Evolutionary conservation across 2,329 filamentous ascomycete species (phyloP), one percentile per base, ranked within the genome.

Genomic region (Curvularia verruculosa): DNA sequence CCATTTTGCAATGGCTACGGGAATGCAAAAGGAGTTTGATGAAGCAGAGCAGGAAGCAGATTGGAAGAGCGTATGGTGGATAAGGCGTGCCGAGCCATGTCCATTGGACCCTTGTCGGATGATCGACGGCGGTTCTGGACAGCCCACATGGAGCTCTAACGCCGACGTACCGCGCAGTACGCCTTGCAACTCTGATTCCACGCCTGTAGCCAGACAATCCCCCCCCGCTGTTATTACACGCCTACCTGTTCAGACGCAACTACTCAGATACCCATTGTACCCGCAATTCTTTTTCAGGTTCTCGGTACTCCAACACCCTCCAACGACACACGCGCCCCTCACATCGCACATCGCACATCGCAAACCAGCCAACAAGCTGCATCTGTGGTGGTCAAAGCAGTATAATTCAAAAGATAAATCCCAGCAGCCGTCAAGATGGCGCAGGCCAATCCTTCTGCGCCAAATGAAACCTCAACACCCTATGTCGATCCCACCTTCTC

Each of bases 401-500:
- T 26, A 13, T 10, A 24, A 9, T 18, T 26, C 21, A 44, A 48
- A 26, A 18, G 1, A n/a, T 6, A 28, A 9, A 43, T 8, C 2
- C 40, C 40, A 7, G 1, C 3, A 2, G 21, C 18, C n/a, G 21
- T 19, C 40, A 52, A 31, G 8, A 67, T 68, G 64, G 64, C 65
- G 26, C 58, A 61, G 52, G 34, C 64, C 43, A 48, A 47, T 6
- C 50, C 58, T 5, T 49, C 61, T 39, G 19, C 53, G 4, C 49
- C 65, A 2, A 63, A 62, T 26, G 62, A 68, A 40, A 54, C 64
- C 13, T 51, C 62, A 15, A 59, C 65, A 5, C 58, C 64, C 28
- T 82, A 87, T 66, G 84, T 84, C 64, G 92, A 96, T 78, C 89
- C 91, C 36, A 83, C 83, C 58, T 89, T 90, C 56, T 86, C 87